Percentiles rank a stretch among this genome's conserved stretches.
These are phyloP conservation scores for Erythrobasidium hasegawianum DNA, from an alignment of 1,284 basidiomycete genomes.

Conservation along the genomic window DNA sequence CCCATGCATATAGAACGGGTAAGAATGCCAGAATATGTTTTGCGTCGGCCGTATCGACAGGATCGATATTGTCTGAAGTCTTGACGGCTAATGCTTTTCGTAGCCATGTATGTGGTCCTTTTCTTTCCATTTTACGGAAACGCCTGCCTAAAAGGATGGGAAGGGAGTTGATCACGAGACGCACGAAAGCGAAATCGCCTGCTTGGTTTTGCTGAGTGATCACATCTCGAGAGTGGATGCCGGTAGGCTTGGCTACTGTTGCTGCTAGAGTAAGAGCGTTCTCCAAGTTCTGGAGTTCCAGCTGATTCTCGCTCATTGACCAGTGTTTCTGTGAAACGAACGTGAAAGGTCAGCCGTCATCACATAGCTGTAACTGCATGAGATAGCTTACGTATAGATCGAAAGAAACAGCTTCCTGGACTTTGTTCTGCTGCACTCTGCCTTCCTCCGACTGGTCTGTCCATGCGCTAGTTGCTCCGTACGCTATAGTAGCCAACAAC, in stretches of 20 bases:
- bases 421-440: background rate
- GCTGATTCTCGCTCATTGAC: constrained; percentile 6
- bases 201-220: background rate
- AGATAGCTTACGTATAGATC: constrained; percentile 5
- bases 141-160: constrained; percentile 24
- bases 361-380: background rate
- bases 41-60: background rate
- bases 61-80: constrained; percentile 6
- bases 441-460: constrained; percentile 7
- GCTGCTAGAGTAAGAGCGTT: constrained; percentile 14
- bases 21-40: constrained; percentile 21
- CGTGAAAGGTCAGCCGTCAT: no score
- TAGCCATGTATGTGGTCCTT: constrained; percentile 32
- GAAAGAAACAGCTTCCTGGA: constrained; percentile 13
- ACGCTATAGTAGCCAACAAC: constrained; percentile 16
- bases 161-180: constrained; percentile 21
- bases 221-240: background rate
- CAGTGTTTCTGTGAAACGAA: constrained; percentile 16
- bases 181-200: constrained; percentile 19
- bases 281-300: constrained; percentile 21
- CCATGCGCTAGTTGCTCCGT: constrained; percentile 20
- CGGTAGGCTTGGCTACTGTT: background rate
- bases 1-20: constrained; percentile 25
- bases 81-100: constrained; percentile 11
- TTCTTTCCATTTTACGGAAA: constrained; percentile 33